A percentile compares a stretch with the other conserved stretches of the same genome.
Evolutionary conservation across 1,284 basidiomycete species (phyloP).

Genomic region (Caloboletus firmus): DNA sequence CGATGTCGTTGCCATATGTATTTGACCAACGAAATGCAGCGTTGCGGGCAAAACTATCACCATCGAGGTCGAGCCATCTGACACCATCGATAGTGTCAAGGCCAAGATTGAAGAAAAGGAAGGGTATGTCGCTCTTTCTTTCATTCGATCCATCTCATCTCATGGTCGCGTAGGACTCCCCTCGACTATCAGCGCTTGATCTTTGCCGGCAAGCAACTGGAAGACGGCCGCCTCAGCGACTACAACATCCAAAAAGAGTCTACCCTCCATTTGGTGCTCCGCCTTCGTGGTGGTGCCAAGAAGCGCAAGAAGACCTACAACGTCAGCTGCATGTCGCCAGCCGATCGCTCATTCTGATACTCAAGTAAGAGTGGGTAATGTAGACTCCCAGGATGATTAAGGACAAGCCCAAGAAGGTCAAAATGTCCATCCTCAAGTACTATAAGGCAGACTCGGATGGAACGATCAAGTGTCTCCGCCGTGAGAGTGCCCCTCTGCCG

Average conservation of each 20-base stretch:
- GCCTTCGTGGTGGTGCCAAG: constrained; percentile 96
- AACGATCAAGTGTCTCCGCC: constrained; percentile 98
- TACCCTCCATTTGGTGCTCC: constrained; percentile 94
- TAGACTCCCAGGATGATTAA: constrained; percentile 99
- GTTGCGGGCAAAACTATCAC: constrained; percentile 77
- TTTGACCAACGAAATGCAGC: constrained; percentile 43
- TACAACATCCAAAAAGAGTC: constrained; percentile 97
- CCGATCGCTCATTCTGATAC: constrained; percentile 3
- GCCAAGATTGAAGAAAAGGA: constrained; percentile 96
- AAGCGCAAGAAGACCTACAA: constrained; percentile 99
- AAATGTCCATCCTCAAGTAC: constrained; percentile 99
- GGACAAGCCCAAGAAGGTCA: constrained; percentile 99
- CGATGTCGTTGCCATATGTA: not conserved
- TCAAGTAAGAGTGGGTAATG: not conserved
- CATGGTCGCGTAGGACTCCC: constrained; percentile 61
- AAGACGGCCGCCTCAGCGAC: constrained; percentile 88
- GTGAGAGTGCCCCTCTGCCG: constrained; percentile 80
- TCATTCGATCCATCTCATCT: not conserved
- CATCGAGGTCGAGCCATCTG: constrained; percentile 30
- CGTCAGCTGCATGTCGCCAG: constrained; percentile 42
- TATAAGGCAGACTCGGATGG: constrained; percentile 99
- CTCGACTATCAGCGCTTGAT: constrained; percentile 98
- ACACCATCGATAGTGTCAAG: constrained; percentile 97
- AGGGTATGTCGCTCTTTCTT: constrained; percentile 53
- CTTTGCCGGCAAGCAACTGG: constrained; percentile 98